phyloP scores from a whole-genome alignment of 306 rosid species.

The Cicer chorassanicum region DNA sequence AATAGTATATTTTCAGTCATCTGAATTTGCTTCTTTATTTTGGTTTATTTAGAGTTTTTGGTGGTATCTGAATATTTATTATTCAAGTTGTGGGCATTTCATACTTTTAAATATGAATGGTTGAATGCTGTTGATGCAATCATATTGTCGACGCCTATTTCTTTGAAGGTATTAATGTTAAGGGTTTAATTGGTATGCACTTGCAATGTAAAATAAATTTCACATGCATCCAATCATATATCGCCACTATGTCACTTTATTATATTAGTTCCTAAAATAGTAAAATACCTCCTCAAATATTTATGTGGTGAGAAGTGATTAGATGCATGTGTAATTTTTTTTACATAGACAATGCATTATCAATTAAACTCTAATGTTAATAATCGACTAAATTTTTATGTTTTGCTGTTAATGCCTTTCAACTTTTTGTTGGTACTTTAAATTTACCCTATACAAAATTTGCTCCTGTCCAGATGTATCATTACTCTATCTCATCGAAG shows the following conservation, averaged over 20 bases:
- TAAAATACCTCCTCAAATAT: neutral
- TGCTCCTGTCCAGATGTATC: conserved; percentile 59
- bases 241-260: too few relatives aligned
- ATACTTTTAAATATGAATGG: too few relatives aligned
- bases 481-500: conserved; percentile 54
- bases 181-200: too few relatives aligned
- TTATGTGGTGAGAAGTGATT: neutral
- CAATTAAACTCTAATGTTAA: conserved; percentile 14
- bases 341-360: neutral
- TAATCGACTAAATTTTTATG: conserved; percentile 13
- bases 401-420: conserved; percentile 15
- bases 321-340: neutral
- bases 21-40: too few relatives aligned
- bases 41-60: too few relatives aligned
- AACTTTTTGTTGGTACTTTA: conserved; percentile 30
- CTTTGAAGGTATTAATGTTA: too few relatives aligned
- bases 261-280: neutral
- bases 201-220: too few relatives aligned
- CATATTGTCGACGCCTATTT: too few relatives aligned
- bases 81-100: too few relatives aligned
- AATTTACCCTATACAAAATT: conserved; percentile 37
- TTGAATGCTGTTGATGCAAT: too few relatives aligned
- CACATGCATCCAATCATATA: too few relatives aligned
- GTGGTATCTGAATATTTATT: too few relatives aligned
- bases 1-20: neutral